phyloP scores from a whole-genome alignment of 768 basidiomycete genomes.

The Gyrodon lividus region DNA sequence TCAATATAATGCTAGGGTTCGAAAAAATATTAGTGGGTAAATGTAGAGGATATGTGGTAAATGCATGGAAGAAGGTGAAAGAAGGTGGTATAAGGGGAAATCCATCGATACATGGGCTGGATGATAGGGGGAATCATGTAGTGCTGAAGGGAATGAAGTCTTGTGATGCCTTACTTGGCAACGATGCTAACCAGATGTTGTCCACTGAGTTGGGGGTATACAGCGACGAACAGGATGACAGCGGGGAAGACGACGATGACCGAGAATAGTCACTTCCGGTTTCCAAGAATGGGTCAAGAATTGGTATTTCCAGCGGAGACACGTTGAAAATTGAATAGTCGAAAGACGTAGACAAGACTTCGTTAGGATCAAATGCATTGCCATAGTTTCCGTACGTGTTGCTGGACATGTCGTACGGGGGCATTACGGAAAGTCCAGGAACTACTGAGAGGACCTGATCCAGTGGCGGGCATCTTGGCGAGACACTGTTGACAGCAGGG shows the following conservation, averaged over 20 bases:
- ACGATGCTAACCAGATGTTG: conserved; percentile 7
- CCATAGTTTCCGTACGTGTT: conserved; percentile 2
- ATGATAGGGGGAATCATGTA: conserved; percentile 15
- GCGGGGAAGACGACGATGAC: conserved; percentile 24
- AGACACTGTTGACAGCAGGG: not conserved
- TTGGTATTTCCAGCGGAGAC: conserved; percentile 11
- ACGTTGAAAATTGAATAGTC: conserved; percentile 9
- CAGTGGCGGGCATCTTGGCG: conserved; percentile 1
- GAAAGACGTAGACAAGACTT: not conserved
- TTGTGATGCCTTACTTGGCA: conserved; percentile 8
- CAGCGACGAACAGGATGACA: conserved; percentile 22
- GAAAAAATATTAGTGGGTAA: not conserved
- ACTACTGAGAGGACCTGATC: conserved; percentile 3
- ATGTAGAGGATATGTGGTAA: not conserved
- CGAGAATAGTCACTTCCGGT: conserved; percentile 12
- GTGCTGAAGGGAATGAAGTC: conserved; percentile 13
- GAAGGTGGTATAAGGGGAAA: not conserved
- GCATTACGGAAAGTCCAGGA: not conserved
- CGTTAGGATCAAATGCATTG: conserved; percentile 6
- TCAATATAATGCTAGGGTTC: not conserved
- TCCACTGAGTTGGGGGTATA: conserved; percentile 10
- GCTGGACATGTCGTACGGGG: not conserved
- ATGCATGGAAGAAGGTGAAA: not conserved
- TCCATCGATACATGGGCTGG: conserved; percentile 2
- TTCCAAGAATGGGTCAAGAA: conserved; percentile 16